Conservation (phyloP, 257 asterid species). For the Gynochthodes officinalis region DNA sequence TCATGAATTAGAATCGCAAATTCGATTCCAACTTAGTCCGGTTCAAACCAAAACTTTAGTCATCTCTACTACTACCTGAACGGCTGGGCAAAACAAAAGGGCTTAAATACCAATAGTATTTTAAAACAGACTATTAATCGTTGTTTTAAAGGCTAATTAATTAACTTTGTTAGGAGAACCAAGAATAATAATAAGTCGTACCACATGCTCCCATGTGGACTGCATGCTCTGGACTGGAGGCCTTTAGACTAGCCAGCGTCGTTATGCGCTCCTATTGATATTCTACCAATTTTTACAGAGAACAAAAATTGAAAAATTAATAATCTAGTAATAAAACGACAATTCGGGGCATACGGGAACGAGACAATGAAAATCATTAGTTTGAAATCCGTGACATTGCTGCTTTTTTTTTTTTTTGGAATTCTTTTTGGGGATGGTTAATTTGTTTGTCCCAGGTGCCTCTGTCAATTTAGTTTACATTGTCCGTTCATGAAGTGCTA, state of each 20-base stretch:
- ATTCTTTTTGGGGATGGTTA: no score
- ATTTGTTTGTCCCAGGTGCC: no score
- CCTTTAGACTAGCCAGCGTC: conserved; percentile 15
- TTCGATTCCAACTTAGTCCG: no score
- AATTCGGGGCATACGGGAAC: conserved; percentile 5
- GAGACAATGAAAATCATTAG: conserved; percentile 11
- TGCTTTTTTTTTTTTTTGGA: no score
- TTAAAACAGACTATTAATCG: background rate
- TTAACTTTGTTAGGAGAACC: background rate
- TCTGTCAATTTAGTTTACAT: no score
- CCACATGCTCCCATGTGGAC: conserved; percentile 30
- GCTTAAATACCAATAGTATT: no score
- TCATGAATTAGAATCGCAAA: no score
- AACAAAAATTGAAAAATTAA: background rate
- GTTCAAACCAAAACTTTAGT: no score
- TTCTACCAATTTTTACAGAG: background rate
- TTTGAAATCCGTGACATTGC: background rate
- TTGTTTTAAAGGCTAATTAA: background rate
- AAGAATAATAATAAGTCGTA: no score
- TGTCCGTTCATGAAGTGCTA: no score
- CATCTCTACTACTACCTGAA: no score
- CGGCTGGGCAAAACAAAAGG: no score
- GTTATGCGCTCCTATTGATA: background rate
- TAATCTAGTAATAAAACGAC: conserved; percentile 2
- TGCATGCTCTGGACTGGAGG: background rate